phyloP scores from a whole-genome alignment of 2,329 filamentous ascomycete species.

The Epichloe coenophiala region DNA sequence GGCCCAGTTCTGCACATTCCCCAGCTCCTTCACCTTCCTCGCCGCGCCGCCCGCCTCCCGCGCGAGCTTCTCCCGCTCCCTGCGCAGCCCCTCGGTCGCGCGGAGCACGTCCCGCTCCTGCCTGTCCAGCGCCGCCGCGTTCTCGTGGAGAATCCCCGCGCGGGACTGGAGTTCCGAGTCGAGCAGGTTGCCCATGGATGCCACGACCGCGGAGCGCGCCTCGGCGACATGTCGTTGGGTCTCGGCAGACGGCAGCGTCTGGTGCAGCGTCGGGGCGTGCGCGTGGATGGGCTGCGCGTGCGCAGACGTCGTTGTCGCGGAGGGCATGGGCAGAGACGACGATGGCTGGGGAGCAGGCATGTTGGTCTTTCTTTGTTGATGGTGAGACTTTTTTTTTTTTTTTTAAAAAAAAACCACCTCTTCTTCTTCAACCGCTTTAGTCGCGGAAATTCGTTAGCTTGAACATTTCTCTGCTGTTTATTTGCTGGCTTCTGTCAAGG shows the following conservation, averaged over 20 bases:
- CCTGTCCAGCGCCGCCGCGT: slow-evolving; percentile 47
- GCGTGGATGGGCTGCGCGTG: background rate
- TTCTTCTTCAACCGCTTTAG: too few relatives aligned
- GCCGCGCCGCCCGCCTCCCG: slow-evolving; percentile 49
- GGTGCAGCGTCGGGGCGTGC: slow-evolving; percentile 15
- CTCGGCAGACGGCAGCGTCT: slow-evolving; percentile 26
- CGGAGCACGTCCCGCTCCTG: slow-evolving; percentile 54
- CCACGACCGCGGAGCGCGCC: slow-evolving; percentile 45
- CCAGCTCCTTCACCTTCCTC: slow-evolving; percentile 59
- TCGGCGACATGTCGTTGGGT: slow-evolving; percentile 37
- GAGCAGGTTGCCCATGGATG: slow-evolving; percentile 54
- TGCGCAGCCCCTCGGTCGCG: slow-evolving; percentile 44
- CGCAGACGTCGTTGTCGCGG: background rate
- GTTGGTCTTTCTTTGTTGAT: too few relatives aligned
- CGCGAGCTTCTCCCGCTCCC: slow-evolving; percentile 52
- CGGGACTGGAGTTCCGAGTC: slow-evolving; percentile 55
- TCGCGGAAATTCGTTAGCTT: too few relatives aligned
- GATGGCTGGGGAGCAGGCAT: background rate
- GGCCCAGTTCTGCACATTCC: slow-evolving; percentile 77
- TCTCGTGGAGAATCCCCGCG: slow-evolving; percentile 55
- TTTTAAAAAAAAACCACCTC: too few relatives aligned
- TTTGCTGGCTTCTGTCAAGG: too few relatives aligned
- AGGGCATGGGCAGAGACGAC: background rate
- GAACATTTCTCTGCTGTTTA: too few relatives aligned
- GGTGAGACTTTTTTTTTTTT: too few relatives aligned